Evolutionary conservation across 495 filamentous ascomycete genomes (phyloP).

Genomic region (Usnea hakonensis): DNA sequence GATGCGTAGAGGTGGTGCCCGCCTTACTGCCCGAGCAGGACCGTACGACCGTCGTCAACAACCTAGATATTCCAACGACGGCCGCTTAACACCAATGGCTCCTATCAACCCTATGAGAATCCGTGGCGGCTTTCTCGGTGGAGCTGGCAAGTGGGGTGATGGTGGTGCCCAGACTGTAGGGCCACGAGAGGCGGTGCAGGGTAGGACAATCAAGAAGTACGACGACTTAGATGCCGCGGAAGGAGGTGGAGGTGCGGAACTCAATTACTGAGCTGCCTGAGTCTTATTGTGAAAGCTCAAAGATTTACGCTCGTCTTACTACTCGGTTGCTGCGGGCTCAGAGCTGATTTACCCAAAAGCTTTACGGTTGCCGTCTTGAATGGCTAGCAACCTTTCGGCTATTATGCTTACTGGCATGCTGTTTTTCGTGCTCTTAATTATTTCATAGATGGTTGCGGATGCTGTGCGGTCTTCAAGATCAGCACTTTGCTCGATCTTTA

Average conservation of each 20-base stretch:
- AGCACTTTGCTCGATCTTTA: background rate
- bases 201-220: slow-evolving; percentile 88
- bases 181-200: slow-evolving; percentile 78
- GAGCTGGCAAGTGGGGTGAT: slow-evolving; percentile 53
- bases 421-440: background rate
- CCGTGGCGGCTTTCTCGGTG: slow-evolving; percentile 37
- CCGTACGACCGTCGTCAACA: slow-evolving; percentile 52
- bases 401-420: background rate
- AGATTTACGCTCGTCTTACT: background rate
- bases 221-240: slow-evolving; percentile 85
- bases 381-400: background rate
- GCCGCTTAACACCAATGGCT: slow-evolving; percentile 32
- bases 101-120: slow-evolving; percentile 18
- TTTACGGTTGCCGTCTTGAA: background rate
- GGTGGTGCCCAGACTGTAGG: slow-evolving; percentile 65
- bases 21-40: slow-evolving; percentile 40
- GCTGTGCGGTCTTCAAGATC: background rate
- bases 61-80: slow-evolving; percentile 30
- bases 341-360: background rate
- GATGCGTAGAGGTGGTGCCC: slow-evolving; percentile 50
- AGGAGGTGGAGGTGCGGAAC: slow-evolving; percentile 46
- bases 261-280: slow-evolving; percentile 47
- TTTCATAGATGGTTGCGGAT: background rate
- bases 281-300: background rate
- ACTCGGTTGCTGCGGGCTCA: background rate